Evolutionary conservation across 1,284 basidiomycete species (phyloP).

Genomic region (Fomitopsis palustris): DNA sequence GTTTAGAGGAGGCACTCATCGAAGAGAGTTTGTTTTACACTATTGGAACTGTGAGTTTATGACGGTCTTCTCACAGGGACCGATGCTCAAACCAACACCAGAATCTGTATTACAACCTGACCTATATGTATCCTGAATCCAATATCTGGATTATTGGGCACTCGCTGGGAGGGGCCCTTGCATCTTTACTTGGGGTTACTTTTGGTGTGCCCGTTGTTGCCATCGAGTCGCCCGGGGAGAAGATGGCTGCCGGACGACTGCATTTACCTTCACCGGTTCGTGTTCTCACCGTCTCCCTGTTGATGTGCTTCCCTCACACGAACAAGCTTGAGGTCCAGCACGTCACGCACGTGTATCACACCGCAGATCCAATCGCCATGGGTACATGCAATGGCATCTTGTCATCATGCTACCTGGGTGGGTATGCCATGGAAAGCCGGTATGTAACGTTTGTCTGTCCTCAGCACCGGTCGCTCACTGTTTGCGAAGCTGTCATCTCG

Average conservation of each 20-base stretch:
- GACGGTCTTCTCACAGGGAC: not conserved
- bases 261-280: constrained; percentile 84
- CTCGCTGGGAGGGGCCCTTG: constrained; percentile 83
- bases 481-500: constrained; percentile 69
- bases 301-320: not conserved
- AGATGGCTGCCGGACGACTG: constrained; percentile 78
- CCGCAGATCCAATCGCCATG: constrained; percentile 85
- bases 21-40: constrained; percentile 91
- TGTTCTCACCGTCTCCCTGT: constrained; percentile 1
- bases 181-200: constrained; percentile 84
- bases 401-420: constrained; percentile 68
- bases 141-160: constrained; percentile 95
- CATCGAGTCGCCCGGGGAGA: constrained; percentile 92
- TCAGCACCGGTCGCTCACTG: not conserved
- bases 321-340: constrained; percentile 75
- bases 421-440: constrained; percentile 78
- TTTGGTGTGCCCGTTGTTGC: constrained; percentile 91
- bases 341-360: constrained; percentile 83
- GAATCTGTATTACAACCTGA: constrained; percentile 93
- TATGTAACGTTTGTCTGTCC: constrained; percentile 26
- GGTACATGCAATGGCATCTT: constrained; percentile 77
- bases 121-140: constrained; percentile 89
- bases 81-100: constrained; percentile 26
- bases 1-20: constrained; percentile 76
- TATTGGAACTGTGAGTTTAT: constrained; percentile 63